Conservation (phyloP, 371 early-diverging fungal species). For the Zychaea mexicana region DNA sequence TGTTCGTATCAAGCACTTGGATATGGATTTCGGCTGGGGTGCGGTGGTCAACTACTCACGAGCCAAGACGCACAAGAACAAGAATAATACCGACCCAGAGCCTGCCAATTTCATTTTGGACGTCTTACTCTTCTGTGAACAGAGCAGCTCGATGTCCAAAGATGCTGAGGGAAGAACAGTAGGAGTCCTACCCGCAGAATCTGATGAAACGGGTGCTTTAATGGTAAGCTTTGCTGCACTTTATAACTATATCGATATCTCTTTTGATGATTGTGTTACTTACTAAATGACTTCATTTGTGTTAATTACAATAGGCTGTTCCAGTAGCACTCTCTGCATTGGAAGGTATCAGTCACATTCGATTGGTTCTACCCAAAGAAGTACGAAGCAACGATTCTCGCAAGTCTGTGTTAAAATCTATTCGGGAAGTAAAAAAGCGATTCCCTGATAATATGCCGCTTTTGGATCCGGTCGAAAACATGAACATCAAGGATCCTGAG, state of each 20-base stretch:
- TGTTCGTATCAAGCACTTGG: conserved; percentile 66
- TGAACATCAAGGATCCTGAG: conserved; percentile 82
- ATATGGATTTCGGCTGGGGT: conserved; percentile 95
- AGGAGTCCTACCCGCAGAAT: conserved; percentile 64
- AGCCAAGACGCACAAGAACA: conserved; percentile 26
- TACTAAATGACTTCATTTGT: neutral
- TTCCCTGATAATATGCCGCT: conserved; percentile 78
- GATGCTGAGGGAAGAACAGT: conserved; percentile 60
- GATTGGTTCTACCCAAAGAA: conserved; percentile 78
- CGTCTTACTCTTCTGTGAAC: conserved; percentile 78
- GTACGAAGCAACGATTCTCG: conserved; percentile 56
- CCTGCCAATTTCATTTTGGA: conserved; percentile 75
- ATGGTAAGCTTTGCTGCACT: conserved; percentile 41
- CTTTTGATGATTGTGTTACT: neutral
- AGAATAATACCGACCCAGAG: conserved; percentile 28
- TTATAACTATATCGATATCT: neutral
- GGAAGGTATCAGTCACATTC: conserved; percentile 76
- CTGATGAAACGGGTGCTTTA: conserved; percentile 60
- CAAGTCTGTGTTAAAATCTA: conserved; percentile 65
- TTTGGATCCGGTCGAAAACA: conserved; percentile 89
- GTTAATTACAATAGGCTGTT: conserved; percentile 55
- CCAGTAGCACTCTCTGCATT: conserved; percentile 78
- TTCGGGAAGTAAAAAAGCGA: conserved; percentile 74
- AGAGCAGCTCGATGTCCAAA: conserved; percentile 55
- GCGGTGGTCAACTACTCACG: conserved; percentile 64